Base-by-base conservation (phyloP, 192 early-diverging fungal species). In the Coemansia sp. region DNA sequence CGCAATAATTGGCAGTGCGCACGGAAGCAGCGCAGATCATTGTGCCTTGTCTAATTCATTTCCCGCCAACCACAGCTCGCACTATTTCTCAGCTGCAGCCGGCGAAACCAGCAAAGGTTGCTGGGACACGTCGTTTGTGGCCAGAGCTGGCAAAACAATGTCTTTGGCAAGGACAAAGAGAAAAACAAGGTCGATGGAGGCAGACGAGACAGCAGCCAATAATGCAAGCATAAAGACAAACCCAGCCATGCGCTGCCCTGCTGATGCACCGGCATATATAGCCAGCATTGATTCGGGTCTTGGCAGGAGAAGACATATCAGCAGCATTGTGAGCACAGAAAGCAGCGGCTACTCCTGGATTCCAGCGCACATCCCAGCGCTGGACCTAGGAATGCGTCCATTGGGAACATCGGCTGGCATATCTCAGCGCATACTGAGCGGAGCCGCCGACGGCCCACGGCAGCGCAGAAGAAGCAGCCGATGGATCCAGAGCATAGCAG, bases 401-500 rank as follows among this genome's bases (percentile, higher is more conserved):
- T 3, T 10, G 11, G 32, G 32, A 3, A 36, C 19, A 10, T 20
- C 29, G 9, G 55, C 55, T 11, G 55, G 55, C 9, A 36, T 56
- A 23, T 56, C 57, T 4, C 36, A 59, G 24, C 22, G 30, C 18
- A 30, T 59, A 11, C 27, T 60, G 16, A 59, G 42, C 53, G 25
- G 57, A 11, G 19, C 34, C 19, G 19, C 13, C 10, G 32, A 39
- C 39, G 30, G 50, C 34, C 25, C 14, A 13, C 18, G 50, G 22
- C 22, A 27, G 4, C 8, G 11, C 16, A 16, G 45, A 3, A 36
- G 45, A 19, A 61, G 23, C 14, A 48, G 61, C 14, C 29, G 68
- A 45, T 53, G 64, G 56, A 46, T 79, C 24, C 76, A 67, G 29
- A 69, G 64, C 60, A 73, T 71, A 39, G 76, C 76, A 1, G 76